Evolutionary conservation across 73 alveolate species (phyloP).

Genomic region (Halteria grandinella): DNA sequence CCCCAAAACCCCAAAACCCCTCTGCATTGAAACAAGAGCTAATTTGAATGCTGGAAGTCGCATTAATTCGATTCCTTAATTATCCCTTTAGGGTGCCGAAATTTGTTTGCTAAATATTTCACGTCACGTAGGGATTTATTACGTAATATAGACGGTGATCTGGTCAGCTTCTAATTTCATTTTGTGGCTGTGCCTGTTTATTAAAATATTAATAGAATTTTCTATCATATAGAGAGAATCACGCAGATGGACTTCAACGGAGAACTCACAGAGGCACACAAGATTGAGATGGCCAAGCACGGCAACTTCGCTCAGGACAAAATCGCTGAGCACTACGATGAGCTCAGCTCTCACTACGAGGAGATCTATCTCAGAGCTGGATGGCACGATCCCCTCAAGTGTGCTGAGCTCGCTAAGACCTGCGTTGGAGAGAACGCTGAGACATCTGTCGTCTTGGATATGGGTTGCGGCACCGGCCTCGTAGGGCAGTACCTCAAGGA

Average conservation of each 20-base stretch:
- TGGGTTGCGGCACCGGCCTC: constrained; percentile 91
- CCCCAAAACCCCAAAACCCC: too few species aligned
- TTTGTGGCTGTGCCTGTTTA: too few species aligned
- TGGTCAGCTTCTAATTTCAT: too few species aligned
- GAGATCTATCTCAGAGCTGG: constrained; percentile 54
- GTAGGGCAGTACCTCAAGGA: constrained; percentile 71
- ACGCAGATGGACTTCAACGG: constrained; percentile 42
- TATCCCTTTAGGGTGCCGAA: too few species aligned
- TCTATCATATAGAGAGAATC: too few species aligned
- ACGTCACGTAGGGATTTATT: too few species aligned
- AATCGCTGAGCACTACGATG: constrained; percentile 57
- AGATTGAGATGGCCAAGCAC: constrained; percentile 60
- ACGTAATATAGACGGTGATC: too few species aligned
- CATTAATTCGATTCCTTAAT: too few species aligned
- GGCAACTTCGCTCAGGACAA: constrained; percentile 53
- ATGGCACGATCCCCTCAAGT: constrained; percentile 64
- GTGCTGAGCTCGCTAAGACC: constrained; percentile 53
- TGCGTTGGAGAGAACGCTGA: constrained; percentile 18
- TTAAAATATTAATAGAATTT: too few species aligned
- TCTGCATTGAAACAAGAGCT: too few species aligned
- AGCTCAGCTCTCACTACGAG: constrained; percentile 57
- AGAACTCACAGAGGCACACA: constrained; percentile 35
- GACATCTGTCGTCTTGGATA: constrained; percentile 51
- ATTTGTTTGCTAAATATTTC: too few species aligned
- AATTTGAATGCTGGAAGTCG: too few species aligned